A percentile compares a stretch with the other conserved stretches of the same genome.
phyloP scores from a whole-genome alignment of 2,329 filamentous ascomycete species.

The Arthrobotrys iridis region DNA sequence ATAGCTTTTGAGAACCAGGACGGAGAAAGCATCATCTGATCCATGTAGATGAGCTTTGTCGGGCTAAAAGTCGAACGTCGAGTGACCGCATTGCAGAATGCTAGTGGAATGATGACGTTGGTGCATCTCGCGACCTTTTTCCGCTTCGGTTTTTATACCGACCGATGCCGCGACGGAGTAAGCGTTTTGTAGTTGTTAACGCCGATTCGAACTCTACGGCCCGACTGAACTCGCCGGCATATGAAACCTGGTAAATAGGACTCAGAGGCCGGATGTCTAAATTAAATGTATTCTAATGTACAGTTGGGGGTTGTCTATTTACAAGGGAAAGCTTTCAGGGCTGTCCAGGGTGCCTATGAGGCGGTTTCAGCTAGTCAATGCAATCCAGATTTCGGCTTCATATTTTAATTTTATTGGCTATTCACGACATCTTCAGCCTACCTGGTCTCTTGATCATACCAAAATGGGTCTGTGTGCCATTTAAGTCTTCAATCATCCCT shows the following conservation, averaged over 20 bases:
- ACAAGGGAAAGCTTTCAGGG: background rate
- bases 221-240: background rate
- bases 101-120: conserved; percentile 24
- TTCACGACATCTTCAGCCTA: no score
- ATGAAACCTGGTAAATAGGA: background rate
- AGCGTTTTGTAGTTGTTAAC: conserved; percentile 3
- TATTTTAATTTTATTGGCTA: no score
- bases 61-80: background rate
- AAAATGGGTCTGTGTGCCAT: background rate
- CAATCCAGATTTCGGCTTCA: no score
- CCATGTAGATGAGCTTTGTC: conserved; percentile 15
- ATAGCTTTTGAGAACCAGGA: background rate
- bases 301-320: background rate
- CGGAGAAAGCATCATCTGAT: conserved; percentile 34
- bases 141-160: conserved; percentile 31
- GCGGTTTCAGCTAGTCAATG: no score
- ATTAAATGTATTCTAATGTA: conserved; percentile 6
- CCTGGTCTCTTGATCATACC: background rate
- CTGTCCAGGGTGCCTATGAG: no score
- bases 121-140: conserved; percentile 50
- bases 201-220: conserved; percentile 5
- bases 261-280: background rate
- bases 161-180: conserved; percentile 29
- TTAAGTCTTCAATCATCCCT: background rate
- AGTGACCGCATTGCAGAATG: conserved; percentile 6